Percentiles rank a stretch among this genome's conserved stretches.
These are phyloP conservation scores for Groenewaldozyma tartarivorans DNA, from an alignment of 805 yeast species.

Conservation along the genomic window DNA sequence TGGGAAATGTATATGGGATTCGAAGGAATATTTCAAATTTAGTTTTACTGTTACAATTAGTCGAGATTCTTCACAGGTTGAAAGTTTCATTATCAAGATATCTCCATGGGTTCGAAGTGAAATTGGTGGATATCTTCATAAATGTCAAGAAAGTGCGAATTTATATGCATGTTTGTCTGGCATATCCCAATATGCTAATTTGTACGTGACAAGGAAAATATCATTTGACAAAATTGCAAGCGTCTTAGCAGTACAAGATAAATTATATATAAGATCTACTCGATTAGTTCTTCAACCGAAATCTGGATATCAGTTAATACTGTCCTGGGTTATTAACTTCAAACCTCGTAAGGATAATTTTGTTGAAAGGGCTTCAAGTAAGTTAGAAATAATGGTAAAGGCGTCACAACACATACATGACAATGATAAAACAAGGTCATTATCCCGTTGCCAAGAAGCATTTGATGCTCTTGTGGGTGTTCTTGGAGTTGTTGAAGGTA, in stretches of 20 bases:
- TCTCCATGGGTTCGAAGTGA: constrained; percentile 9
- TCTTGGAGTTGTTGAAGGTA: neutral
- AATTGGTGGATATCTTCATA: constrained; percentile 9
- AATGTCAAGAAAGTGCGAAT: neutral
- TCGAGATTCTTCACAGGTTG: constrained; percentile 1
- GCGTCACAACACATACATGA: neutral
- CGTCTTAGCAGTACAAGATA: constrained; percentile 1
- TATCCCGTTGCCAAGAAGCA: constrained; percentile 1
- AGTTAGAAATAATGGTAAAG: neutral
- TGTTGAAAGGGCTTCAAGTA: neutral
- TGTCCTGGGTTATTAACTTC: constrained; percentile 2
- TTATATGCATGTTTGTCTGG: constrained; percentile 11
- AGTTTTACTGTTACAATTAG: constrained; percentile 2
- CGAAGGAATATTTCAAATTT: constrained; percentile 5
- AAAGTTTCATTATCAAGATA: constrained; percentile 1
- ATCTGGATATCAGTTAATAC: neutral
- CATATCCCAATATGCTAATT: constrained; percentile 13
- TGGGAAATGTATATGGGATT: constrained; percentile 5
- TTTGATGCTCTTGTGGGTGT: neutral
- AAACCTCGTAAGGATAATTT: neutral
- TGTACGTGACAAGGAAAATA: constrained; percentile 5
- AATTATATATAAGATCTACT: constrained; percentile 8
- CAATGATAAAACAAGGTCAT: constrained; percentile 1
- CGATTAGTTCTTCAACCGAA: constrained; percentile 2
- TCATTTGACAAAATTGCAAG: constrained; percentile 11